Evolutionary conservation across 371 early-diverging fungal genomes (phyloP).

Genomic region (Umbelopsis sp.): DNA sequence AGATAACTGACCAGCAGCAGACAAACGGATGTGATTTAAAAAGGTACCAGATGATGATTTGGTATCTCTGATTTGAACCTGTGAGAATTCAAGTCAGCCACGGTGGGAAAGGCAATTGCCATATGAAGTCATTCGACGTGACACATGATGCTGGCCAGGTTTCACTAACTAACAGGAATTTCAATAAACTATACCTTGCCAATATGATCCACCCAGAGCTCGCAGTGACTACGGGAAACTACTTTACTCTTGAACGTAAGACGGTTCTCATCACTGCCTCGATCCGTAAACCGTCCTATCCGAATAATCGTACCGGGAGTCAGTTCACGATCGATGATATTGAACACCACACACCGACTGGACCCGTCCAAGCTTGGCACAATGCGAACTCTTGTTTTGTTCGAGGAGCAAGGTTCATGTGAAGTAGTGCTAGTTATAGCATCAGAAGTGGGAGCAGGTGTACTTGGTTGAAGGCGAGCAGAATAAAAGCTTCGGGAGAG

Average conservation of each 20-base stretch:
- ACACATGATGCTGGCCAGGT: slow-evolving; percentile 8
- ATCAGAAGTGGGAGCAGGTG: neutral
- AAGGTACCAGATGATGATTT: slow-evolving; percentile 96
- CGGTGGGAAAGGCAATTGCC: slow-evolving; percentile 15
- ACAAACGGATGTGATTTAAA: slow-evolving; percentile 89
- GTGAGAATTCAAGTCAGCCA: slow-evolving; percentile 12
- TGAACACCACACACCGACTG: slow-evolving; percentile 76
- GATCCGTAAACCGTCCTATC: slow-evolving; percentile 83
- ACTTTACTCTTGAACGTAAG: slow-evolving; percentile 94
- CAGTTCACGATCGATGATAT: slow-evolving; percentile 80
- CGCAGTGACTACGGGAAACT: slow-evolving; percentile 91
- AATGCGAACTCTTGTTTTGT: slow-evolving; percentile 66
- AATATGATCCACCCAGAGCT: slow-evolving; percentile 80
- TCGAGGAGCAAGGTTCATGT: neutral
- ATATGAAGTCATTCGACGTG: slow-evolving; percentile 17
- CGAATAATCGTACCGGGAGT: slow-evolving; percentile 70
- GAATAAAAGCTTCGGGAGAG: slow-evolving; percentile 6
- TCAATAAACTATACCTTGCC: slow-evolving; percentile 66
- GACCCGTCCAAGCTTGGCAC: slow-evolving; percentile 79
- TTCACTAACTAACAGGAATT: slow-evolving; percentile 2
- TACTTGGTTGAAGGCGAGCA: neutral
- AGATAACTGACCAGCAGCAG: slow-evolving; percentile 86
- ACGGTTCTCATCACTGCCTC: slow-evolving; percentile 59
- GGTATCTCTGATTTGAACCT: slow-evolving; percentile 89
- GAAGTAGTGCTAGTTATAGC: neutral